A percentile compares a stretch with the other conserved stretches of the same genome.
These are phyloP conservation scores for Yarrowia phangngaensis DNA, from an alignment of 805 yeast species.

Conservation along the genomic window DNA sequence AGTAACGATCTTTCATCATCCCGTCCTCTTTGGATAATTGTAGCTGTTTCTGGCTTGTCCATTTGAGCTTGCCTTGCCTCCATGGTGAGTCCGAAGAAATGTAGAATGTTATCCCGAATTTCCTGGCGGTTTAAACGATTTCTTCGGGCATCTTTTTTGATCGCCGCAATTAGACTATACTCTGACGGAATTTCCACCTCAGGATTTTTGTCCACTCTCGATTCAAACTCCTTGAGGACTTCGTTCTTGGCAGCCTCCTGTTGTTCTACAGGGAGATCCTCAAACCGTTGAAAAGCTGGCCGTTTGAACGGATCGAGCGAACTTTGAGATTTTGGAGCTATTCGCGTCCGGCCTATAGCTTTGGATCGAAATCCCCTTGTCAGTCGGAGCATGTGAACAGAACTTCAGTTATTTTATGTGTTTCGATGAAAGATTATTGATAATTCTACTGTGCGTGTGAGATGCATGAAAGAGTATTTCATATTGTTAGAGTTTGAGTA, in stretches of 20 bases:
- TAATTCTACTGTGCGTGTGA: no score
- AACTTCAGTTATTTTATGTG: no score
- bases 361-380: conserved; percentile 7
- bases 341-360: background rate
- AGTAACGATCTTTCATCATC: conserved; percentile 6
- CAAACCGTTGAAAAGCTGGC: background rate
- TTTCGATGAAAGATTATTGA: no score
- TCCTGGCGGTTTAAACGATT: conserved; percentile 10
- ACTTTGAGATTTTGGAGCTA: conserved; percentile 2
- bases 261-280: conserved; percentile 7
- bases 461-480: no score
- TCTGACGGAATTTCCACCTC: conserved; percentile 11
- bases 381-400: conserved; percentile 22
- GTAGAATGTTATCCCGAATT: conserved; percentile 3
- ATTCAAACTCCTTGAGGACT: conserved; percentile 2
- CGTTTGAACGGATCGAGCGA: conserved; percentile 18
- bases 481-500: no score
- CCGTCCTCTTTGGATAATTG: background rate
- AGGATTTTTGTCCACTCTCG: background rate
- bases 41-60: background rate
- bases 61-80: conserved; percentile 7
- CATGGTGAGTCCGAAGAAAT: conserved; percentile 7
- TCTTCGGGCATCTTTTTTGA: background rate
- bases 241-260: background rate
- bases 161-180: conserved; percentile 1